Percentiles rank a stretch among this genome's conserved stretches.
phyloP scores from a whole-genome alignment of 1,139 yeast species.

The Yamadazyma pseudoaaseri region DNA sequence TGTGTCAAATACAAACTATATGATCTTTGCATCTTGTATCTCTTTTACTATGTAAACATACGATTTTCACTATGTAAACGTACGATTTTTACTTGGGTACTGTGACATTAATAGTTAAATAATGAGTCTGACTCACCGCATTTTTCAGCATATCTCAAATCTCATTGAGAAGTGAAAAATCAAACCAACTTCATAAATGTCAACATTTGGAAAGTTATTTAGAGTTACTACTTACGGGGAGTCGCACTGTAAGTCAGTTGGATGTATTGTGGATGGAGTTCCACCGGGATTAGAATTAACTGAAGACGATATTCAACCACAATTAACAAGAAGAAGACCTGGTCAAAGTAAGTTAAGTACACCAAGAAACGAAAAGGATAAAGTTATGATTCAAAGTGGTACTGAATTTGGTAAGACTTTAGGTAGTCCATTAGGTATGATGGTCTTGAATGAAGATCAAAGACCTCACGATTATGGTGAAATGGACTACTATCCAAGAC shows the following conservation, averaged over 20 bases:
- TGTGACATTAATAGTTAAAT: too few relatives aligned
- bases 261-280: constrained; percentile 97
- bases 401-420: constrained; percentile 87
- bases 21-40: too few relatives aligned
- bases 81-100: too few relatives aligned
- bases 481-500: constrained; percentile 93
- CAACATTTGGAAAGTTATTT: constrained; percentile 45
- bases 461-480: constrained; percentile 95
- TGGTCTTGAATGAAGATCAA: constrained; percentile 91
- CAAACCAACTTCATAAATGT: too few relatives aligned
- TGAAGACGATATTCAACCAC: constrained; percentile 92
- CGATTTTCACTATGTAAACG: too few relatives aligned
- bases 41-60: too few relatives aligned
- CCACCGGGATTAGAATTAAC: constrained; percentile 90
- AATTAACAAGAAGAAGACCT: constrained; percentile 93
- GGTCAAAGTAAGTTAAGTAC: constrained; percentile 93
- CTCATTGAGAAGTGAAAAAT: constrained; percentile 4
- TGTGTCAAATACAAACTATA: too few relatives aligned
- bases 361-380: constrained; percentile 93
- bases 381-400: constrained; percentile 91
- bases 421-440: constrained; percentile 95
- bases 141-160: not conserved
- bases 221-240: constrained; percentile 95
- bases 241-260: constrained; percentile 97
- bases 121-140: constrained; percentile 6